These are phyloP conservation scores for Pseudozyma tsukubaensis DNA, from an alignment of 1,284 basidiomycete species.

Conservation along the genomic window DNA sequence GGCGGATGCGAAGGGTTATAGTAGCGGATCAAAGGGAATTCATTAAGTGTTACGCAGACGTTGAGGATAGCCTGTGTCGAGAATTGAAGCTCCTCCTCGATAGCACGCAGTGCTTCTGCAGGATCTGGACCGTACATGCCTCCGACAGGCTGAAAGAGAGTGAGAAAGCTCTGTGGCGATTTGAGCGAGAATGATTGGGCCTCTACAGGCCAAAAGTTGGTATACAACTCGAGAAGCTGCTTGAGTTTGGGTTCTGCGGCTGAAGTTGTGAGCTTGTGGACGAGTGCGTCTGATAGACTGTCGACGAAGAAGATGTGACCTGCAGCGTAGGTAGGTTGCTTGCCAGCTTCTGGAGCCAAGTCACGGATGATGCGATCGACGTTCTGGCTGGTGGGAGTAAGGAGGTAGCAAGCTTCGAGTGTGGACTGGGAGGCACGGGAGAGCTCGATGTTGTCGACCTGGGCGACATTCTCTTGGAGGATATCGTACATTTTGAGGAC, in stretches of 20 bases:
- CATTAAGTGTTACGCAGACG: constrained; percentile 88
- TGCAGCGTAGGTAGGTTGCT: constrained; percentile 78
- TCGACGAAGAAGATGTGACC: constrained; percentile 97
- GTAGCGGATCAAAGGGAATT: constrained; percentile 94
- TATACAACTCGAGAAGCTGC: constrained; percentile 67
- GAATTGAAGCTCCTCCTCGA: constrained; percentile 65
- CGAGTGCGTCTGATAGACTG: constrained; percentile 72
- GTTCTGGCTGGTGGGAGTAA: constrained; percentile 94
- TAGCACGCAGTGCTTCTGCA: constrained; percentile 50
- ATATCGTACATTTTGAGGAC: constrained; percentile 83
- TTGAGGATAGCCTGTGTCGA: constrained; percentile 72
- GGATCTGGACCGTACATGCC: constrained; percentile 72
- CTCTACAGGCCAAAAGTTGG: constrained; percentile 62
- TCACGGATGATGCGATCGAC: constrained; percentile 83
- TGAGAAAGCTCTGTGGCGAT: constrained; percentile 53
- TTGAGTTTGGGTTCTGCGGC: constrained; percentile 61
- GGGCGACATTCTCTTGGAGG: constrained; percentile 64
- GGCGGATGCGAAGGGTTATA: constrained; percentile 85
- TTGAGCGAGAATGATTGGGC: constrained; percentile 63
- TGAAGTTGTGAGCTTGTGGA: constrained; percentile 63
- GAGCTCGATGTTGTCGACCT: constrained; percentile 66
- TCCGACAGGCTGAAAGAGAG: constrained; percentile 49
- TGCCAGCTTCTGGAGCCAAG: constrained; percentile 46
- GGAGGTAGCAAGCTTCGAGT: constrained; percentile 75
- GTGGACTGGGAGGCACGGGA: constrained; percentile 49